phyloP scores from a whole-genome alignment of 176 grass and related monocot species.

The Lolium rigidum region DNA sequence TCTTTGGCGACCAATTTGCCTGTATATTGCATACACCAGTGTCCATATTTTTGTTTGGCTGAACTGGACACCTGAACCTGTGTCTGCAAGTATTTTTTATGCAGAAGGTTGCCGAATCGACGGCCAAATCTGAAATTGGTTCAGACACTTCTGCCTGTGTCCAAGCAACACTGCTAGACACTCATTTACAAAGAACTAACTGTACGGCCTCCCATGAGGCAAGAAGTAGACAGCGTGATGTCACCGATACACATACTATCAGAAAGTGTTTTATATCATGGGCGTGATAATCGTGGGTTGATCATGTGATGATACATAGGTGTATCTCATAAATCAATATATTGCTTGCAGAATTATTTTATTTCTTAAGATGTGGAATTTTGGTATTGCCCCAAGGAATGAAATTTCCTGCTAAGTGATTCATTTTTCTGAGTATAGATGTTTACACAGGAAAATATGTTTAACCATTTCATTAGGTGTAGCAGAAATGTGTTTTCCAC shows the following conservation, averaged over 20 bases:
- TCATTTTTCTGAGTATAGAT: background rate
- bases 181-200: background rate
- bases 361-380: background rate
- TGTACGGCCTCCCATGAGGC: background rate
- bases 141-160: background rate
- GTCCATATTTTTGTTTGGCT: background rate
- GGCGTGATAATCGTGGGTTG: conserved; percentile 13
- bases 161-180: background rate
- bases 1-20: background rate
- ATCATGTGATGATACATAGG: background rate
- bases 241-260: background rate
- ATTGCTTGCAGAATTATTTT: background rate
- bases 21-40: background rate
- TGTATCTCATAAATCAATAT: background rate
- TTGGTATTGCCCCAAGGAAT: background rate
- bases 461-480: background rate
- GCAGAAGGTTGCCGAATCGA: background rate
- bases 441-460: background rate
- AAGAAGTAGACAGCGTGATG: conserved; percentile 4
- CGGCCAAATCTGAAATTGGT: background rate
- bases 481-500: background rate
- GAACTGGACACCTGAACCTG: background rate
- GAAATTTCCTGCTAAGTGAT: background rate
- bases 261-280: conserved; percentile 10
- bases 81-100: background rate